phyloP scores from a whole-genome alignment of 2,329 filamentous ascomycete species.

The Phialophora verrucosa region DNA sequence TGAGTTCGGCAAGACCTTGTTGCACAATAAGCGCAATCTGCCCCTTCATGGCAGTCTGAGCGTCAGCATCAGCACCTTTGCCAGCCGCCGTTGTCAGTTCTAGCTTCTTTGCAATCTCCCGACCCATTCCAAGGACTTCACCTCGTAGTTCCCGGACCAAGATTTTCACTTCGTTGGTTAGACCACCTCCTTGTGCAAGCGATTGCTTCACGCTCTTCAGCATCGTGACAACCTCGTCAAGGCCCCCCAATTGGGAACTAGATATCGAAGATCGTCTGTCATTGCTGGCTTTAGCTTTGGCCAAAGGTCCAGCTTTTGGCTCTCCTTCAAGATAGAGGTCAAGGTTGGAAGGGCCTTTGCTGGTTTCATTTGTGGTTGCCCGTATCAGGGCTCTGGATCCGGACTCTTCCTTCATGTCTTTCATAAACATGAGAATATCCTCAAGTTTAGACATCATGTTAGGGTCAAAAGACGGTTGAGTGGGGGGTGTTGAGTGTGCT shows the following conservation, averaged over 20 bases:
- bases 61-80: slow-evolving; percentile 54
- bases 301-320: slow-evolving; percentile 23
- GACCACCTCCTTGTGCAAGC: slow-evolving; percentile 81
- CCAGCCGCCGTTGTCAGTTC: slow-evolving; percentile 66
- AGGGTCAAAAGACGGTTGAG: slow-evolving; percentile 37
- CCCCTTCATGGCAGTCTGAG: slow-evolving; percentile 61
- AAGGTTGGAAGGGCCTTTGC: slow-evolving; percentile 44
- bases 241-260: slow-evolving; percentile 58
- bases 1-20: slow-evolving; percentile 79
- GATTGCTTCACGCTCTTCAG: slow-evolving; percentile 90
- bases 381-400: slow-evolving; percentile 61
- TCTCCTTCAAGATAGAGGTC: slow-evolving; percentile 48
- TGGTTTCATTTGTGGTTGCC: slow-evolving; percentile 45
- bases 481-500: slow-evolving; percentile 45
- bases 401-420: slow-evolving; percentile 53
- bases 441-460: slow-evolving; percentile 74
- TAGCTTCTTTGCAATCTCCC: slow-evolving; percentile 85
- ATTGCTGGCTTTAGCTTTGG: slow-evolving; percentile 20
- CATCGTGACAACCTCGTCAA: slow-evolving; percentile 80
- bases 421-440: slow-evolving; percentile 70
- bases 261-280: slow-evolving; percentile 41
- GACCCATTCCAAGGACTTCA: slow-evolving; percentile 92
- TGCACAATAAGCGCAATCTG: slow-evolving; percentile 80
- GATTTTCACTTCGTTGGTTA: slow-evolving; percentile 90
- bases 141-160: slow-evolving; percentile 87